Conservation (phyloP, 352 stramenopile genomes). For the Pythium rhizo-oryzae region DNA sequence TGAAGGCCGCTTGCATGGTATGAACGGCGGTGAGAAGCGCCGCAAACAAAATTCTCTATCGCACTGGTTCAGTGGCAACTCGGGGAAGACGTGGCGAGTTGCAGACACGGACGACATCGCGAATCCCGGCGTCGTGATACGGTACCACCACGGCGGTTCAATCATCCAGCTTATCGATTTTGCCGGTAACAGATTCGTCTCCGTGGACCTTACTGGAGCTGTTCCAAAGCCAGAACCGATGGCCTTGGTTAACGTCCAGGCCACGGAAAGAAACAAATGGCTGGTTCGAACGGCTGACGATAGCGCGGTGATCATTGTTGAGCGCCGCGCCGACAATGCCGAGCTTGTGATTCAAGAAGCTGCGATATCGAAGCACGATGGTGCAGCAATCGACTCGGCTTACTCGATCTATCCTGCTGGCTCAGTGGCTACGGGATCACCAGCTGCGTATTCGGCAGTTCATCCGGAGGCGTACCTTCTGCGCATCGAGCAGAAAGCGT, state of each 20-base stretch:
- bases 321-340: slow-evolving; percentile 20
- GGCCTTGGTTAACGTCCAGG: slow-evolving; percentile 42
- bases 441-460: slow-evolving; percentile 33
- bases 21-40: slow-evolving; percentile 15
- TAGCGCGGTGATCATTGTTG: slow-evolving; percentile 37
- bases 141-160: slow-evolving; percentile 53
- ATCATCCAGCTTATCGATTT: slow-evolving; percentile 65
- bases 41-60: slow-evolving; percentile 46
- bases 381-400: slow-evolving; percentile 26
- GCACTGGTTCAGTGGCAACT: slow-evolving; percentile 45
- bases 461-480: slow-evolving; percentile 56
- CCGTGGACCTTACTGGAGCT: slow-evolving; percentile 41
- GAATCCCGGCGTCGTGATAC: slow-evolving; percentile 43
- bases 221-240: slow-evolving; percentile 20
- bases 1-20: slow-evolving; percentile 45
- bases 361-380: slow-evolving; percentile 10
- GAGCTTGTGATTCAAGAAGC: slow-evolving; percentile 43
- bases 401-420: slow-evolving; percentile 36
- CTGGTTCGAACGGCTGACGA: slow-evolving; percentile 50
- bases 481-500: slow-evolving; percentile 13
- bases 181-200: slow-evolving; percentile 39
- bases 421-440: slow-evolving; percentile 4
- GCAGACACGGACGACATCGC: slow-evolving; percentile 15
- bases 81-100: slow-evolving; percentile 30
- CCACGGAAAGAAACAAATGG: slow-evolving; percentile 45